phyloP scores from a whole-genome alignment of 805 yeast species.

The Lipomyces mesembrius region DNA sequence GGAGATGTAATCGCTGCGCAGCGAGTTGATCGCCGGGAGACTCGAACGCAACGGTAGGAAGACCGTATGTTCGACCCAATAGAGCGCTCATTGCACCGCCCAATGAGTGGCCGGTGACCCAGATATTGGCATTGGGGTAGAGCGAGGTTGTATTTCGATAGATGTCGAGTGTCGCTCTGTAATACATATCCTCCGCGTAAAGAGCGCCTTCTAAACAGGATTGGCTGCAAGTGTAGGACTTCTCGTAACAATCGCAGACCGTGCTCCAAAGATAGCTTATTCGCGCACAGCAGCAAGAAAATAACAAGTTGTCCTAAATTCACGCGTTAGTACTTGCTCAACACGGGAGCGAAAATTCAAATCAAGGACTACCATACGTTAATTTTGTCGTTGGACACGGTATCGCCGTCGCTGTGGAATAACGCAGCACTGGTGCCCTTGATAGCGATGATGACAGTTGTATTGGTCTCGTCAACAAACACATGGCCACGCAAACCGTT shows the following conservation, averaged over 20 bases:
- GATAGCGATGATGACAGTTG: conserved; percentile 72
- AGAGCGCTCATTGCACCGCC: conserved; percentile 88
- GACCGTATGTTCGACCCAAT: conserved; percentile 86
- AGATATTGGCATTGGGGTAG: conserved; percentile 75
- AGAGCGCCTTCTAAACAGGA: conserved; percentile 82
- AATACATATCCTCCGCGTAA: conserved; percentile 77
- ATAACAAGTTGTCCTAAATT: conserved; percentile 71
- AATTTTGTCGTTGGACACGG: conserved; percentile 76
- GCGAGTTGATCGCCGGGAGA: conserved; percentile 93
- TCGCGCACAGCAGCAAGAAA: conserved; percentile 96
- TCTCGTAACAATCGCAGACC: conserved; percentile 90
- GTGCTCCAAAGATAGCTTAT: conserved; percentile 92
- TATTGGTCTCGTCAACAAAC: conserved; percentile 64
- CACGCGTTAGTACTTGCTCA: neutral
- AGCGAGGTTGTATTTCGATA: conserved; percentile 70
- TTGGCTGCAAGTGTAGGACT: conserved; percentile 86
- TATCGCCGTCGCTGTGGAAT: conserved; percentile 58
- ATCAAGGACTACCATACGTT: conserved; percentile 49
- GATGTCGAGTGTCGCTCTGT: conserved; percentile 76
- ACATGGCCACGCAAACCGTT: conserved; percentile 91
- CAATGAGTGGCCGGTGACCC: conserved; percentile 95
- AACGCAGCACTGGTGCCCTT: conserved; percentile 89
- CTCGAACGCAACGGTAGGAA: conserved; percentile 89
- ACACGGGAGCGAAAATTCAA: neutral
- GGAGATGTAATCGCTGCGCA: conserved; percentile 81